Evolutionary conservation across 345 rosid species (phyloP).

Genomic region (Ceriops tagal): DNA sequence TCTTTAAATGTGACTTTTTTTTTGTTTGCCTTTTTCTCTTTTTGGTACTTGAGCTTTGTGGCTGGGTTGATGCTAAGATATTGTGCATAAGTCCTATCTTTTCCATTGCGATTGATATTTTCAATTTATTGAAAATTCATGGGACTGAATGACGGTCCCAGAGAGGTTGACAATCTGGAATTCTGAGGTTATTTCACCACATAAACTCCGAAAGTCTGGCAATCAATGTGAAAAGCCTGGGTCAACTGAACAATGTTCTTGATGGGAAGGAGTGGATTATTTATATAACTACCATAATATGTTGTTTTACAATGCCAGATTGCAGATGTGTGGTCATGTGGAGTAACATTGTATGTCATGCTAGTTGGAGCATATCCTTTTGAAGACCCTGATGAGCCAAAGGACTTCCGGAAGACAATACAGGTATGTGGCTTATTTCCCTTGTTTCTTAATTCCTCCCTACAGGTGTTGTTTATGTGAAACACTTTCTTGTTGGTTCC

Average conservation of each 20-base stretch:
- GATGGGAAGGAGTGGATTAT: background rate
- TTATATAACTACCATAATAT: background rate
- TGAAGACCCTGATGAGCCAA: constrained; percentile 36
- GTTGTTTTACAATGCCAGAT: constrained; percentile 10
- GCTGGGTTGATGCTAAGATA: background rate
- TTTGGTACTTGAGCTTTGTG: background rate
- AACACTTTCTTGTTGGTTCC: constrained; percentile 9
- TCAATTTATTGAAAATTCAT: no score
- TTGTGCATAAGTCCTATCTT: background rate
- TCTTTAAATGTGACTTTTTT: background rate
- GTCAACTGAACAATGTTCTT: no score
- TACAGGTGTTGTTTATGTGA: background rate
- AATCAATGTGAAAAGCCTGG: background rate
- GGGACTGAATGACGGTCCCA: no score
- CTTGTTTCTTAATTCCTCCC: background rate
- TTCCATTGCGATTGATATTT: background rate
- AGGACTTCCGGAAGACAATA: constrained; percentile 34
- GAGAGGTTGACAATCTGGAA: constrained; percentile 1
- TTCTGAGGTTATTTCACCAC: background rate
- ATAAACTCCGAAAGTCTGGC: background rate
- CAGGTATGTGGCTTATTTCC: constrained; percentile 9
- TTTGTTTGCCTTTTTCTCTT: background rate
- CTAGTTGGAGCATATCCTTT: constrained; percentile 33
- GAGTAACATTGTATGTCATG: constrained; percentile 32
- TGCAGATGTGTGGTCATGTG: constrained; percentile 41